Evolutionary conservation across 371 early-diverging fungal species (phyloP).

Genomic region (Actinomortierella ambigua): DNA sequence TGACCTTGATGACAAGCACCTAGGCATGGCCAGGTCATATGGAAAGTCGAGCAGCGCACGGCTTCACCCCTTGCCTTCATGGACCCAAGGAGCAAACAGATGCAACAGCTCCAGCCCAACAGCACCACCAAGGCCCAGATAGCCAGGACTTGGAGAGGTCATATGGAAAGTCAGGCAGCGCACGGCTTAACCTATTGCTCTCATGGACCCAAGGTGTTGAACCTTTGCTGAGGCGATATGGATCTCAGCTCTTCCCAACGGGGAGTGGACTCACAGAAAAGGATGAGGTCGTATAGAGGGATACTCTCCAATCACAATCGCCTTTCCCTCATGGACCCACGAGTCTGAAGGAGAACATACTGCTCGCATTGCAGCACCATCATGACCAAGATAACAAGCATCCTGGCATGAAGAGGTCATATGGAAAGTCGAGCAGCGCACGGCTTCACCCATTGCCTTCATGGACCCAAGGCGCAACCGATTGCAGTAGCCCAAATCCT

Average conservation of each 20-base stretch:
- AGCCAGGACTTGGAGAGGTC: constrained; percentile 16
- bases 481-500: constrained; percentile 19
- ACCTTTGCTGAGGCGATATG: neutral
- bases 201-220: constrained; percentile 28
- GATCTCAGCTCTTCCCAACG: constrained; percentile 17
- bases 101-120: constrained; percentile 21
- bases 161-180: constrained; percentile 25
- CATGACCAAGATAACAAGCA: neutral
- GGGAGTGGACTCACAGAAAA: constrained; percentile 21
- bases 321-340: no score
- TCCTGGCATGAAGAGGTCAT: constrained; percentile 20
- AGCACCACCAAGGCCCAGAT: constrained; percentile 7
- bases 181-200: constrained; percentile 12
- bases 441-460: constrained; percentile 13
- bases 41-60: constrained; percentile 20
- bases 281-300: constrained; percentile 20
- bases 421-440: constrained; percentile 20
- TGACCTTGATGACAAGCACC: neutral
- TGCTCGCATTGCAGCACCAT: constrained; percentile 1
- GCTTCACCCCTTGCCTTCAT: constrained; percentile 17
- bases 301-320: constrained; percentile 7
- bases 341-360: constrained; percentile 25
- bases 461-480: constrained; percentile 23
- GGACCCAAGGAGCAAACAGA: constrained; percentile 31
- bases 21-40: constrained; percentile 22